Evolutionary conservation across 73 alveolate species (phyloP), one percentile per base, ranked within the genome.

Genomic region (Paramecium primaurelia): DNA sequence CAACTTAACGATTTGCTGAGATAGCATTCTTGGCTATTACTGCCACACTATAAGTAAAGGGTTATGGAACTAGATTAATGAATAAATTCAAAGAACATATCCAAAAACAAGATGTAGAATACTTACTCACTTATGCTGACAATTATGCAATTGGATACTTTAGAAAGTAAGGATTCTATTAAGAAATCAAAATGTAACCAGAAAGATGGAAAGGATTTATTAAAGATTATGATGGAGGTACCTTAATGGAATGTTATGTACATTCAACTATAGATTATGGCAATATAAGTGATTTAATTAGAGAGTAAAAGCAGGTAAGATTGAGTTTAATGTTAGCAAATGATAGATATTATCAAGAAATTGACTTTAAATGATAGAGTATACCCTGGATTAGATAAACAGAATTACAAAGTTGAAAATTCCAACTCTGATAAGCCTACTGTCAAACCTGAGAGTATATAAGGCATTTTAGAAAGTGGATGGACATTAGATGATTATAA

Each of bases 11-110:
- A 64, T 98, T 98, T 92, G 97, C 98, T 60, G 99, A 98, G 92
- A 96, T 98, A 30, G 99, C 98, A 28, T 98, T 98, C 95, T 92
- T 98, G 40, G 99, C 99, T 44, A 96, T 98, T 44, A 94, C 98
- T 28, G 89, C 92, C 0, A 59, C 16, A 3, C 69, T 83, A 9
- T 36, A 85, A 60, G 97, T 97, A 16, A 94, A 94, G 47, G 99
- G 99, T 4, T 97, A 95, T 77, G 99, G 99, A 14, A 98, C 99
- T 0, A 92, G 99, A 86, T 93, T 98, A 34, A 98, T 98, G 99
- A 98, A 98, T 86, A 93, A 94, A 93, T 96, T 98, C 60, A 98
- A 98, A 85, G 98, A 96, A 51, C 96, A 97, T 83, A 97, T 97
- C 20, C 91, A 96, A 86, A 93, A 88, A 12, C 95, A 94, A 77